These are phyloP conservation scores for Fusarium begoniae DNA, from an alignment of 2,329 filamentous ascomycete genomes.

Conservation along the genomic window DNA sequence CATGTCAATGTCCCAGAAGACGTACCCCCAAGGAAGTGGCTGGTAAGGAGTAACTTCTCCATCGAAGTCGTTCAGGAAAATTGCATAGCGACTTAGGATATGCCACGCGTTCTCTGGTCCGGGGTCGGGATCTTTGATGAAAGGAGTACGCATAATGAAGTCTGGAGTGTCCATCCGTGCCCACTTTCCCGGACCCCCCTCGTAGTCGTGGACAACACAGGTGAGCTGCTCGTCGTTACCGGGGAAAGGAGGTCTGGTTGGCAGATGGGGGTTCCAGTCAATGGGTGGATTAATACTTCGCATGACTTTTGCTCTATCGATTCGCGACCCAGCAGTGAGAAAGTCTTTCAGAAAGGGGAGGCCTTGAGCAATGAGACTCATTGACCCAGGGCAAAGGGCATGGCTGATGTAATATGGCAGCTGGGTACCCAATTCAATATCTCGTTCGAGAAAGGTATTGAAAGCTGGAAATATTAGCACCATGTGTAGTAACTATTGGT, in stretches of 20 bases:
- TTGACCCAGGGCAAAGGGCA: not conserved
- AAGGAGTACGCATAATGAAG: conserved; percentile 6
- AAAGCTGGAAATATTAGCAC: not conserved
- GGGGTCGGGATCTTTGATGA: conserved; percentile 6
- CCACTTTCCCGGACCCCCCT: not conserved
- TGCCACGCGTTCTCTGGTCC: conserved; percentile 5
- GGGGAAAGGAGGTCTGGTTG: not conserved
- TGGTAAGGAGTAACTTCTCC: too few relatives aligned
- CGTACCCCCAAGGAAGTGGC: not conserved
- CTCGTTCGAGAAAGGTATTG: conserved; percentile 13
- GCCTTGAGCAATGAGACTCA: not conserved
- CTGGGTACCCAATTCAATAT: not conserved
- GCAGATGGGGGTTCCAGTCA: not conserved
- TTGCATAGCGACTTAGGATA: not conserved
- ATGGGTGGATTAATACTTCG: not conserved
- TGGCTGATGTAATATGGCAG: not conserved
- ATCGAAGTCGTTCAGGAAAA: not conserved
- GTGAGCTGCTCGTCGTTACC: not conserved
- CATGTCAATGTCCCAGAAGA: conserved; percentile 23
- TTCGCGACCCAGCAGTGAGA: not conserved
- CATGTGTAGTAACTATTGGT: not conserved
- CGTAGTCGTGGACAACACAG: not conserved
- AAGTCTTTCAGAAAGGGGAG: conserved; percentile 9
- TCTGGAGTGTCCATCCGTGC: not conserved
- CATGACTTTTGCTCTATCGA: not conserved